Evolutionary conservation across 495 filamentous ascomycete species (phyloP).

Genomic region (Talaromyces wortmannii): DNA sequence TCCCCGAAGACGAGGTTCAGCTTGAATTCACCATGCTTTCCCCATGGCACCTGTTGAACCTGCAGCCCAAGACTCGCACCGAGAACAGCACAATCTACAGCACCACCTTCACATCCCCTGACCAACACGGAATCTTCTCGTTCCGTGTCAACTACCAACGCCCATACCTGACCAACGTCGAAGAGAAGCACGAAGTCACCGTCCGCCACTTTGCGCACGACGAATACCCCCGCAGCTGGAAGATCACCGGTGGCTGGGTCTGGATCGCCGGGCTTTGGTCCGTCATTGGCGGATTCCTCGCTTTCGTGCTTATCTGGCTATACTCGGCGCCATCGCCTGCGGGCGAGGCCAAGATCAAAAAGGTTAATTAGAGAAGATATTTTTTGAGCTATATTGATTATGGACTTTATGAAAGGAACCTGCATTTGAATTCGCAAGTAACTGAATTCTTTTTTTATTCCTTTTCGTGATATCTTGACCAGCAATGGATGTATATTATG

Average conservation of each 20-base stretch:
- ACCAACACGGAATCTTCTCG: conserved; percentile 97
- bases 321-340: conserved; percentile 60
- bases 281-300: conserved; percentile 77
- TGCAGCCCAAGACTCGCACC: conserved; percentile 51
- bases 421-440: not conserved
- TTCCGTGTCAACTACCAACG: conserved; percentile 95
- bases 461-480: not conserved
- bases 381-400: not conserved
- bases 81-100: conserved; percentile 67
- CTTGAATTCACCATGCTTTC: conserved; percentile 99
- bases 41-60: conserved; percentile 87
- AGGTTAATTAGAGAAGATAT: conserved; percentile 54
- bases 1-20: conserved; percentile 66
- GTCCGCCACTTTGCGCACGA: conserved; percentile 95
- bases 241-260: conserved; percentile 86
- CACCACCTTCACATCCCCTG: conserved; percentile 72
- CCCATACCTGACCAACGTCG: conserved; percentile 80
- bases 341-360: conserved; percentile 44
- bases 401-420: not conserved
- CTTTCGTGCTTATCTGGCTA: conserved; percentile 83
- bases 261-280: conserved; percentile 88
- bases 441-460: not conserved
- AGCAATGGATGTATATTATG: conserved; percentile 4
- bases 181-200: conserved; percentile 92
- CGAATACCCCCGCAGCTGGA: conserved; percentile 87